A percentile compares a stretch with the other conserved stretches of the same genome.
These are phyloP conservation scores for Heritiera fomes DNA, from an alignment of 345 rosid species.

Conservation along the genomic window DNA sequence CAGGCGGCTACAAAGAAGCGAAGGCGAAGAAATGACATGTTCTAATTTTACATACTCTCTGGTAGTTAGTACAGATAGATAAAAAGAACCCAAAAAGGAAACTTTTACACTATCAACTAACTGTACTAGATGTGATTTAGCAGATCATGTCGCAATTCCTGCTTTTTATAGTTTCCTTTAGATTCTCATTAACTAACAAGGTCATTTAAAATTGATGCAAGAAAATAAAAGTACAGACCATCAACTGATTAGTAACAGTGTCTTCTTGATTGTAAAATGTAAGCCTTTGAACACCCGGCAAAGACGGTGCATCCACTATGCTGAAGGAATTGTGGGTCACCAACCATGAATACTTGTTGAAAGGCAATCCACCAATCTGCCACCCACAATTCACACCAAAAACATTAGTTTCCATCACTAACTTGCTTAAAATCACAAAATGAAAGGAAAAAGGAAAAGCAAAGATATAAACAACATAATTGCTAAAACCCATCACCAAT, in stretches of 20 bases:
- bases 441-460: not conserved
- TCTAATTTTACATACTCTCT: not conserved
- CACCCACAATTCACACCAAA: constrained; percentile 9
- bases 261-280: constrained; percentile 97
- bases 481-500: constrained; percentile 18
- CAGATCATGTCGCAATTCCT: not conserved
- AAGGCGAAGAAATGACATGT: not conserved
- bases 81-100: not conserved
- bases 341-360: constrained; percentile 93
- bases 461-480: not conserved
- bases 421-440: not conserved
- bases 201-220: not conserved
- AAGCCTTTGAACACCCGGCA: constrained; percentile 80
- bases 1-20: not conserved
- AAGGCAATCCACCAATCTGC: constrained; percentile 80
- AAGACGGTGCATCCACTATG: constrained; percentile 78
- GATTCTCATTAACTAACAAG: constrained; percentile 6
- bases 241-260: constrained; percentile 76
- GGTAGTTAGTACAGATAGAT: not conserved
- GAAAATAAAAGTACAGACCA: constrained; percentile 38
- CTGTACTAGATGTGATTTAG: not conserved
- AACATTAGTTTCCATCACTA: not conserved
- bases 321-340: constrained; percentile 94
- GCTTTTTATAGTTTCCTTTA: not conserved
- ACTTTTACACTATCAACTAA: not conserved